These are phyloP conservation scores for Eucalyptus brandiana DNA, from an alignment of 345 rosid genomes.

Conservation along the genomic window DNA sequence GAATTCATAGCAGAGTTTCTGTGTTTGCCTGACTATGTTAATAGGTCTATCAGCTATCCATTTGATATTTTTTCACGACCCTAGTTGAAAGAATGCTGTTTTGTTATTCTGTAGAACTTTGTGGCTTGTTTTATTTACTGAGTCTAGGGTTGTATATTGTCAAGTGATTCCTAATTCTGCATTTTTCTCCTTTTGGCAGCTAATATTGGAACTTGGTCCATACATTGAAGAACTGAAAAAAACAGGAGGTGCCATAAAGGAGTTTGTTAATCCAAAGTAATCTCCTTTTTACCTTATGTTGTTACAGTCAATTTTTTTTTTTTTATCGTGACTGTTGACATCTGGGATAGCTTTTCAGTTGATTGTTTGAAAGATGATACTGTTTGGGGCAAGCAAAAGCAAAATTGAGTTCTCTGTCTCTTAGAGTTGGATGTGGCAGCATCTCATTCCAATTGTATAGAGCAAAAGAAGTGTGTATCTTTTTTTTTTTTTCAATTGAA, in stretches of 20 bases:
- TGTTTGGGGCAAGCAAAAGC: background rate
- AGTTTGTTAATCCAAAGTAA: constrained; percentile 98
- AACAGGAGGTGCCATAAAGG: constrained; percentile 92
- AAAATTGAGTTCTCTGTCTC: background rate
- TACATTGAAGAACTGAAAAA: constrained; percentile 80
- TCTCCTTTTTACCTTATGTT: background rate
- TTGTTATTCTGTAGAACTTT: background rate
- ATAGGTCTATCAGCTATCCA: background rate
- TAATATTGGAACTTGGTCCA: constrained; percentile 76
- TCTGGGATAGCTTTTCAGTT: background rate
- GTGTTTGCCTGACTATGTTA: background rate
- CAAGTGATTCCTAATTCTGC: background rate
- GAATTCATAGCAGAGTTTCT: background rate
- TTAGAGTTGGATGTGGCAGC: background rate
- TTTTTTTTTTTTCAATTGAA: background rate
- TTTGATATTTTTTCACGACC: background rate
- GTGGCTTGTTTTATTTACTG: background rate
- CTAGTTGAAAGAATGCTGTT: background rate
- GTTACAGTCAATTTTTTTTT: background rate
- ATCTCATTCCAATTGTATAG: background rate
- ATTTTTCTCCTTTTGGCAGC: constrained; percentile 21
- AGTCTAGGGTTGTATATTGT: background rate
- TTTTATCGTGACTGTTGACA: background rate
- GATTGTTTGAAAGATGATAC: background rate
- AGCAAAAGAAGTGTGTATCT: background rate